These are phyloP conservation scores for Bipolaris oryzae DNA, from an alignment of 2,329 filamentous ascomycete species.

Conservation along the genomic window DNA sequence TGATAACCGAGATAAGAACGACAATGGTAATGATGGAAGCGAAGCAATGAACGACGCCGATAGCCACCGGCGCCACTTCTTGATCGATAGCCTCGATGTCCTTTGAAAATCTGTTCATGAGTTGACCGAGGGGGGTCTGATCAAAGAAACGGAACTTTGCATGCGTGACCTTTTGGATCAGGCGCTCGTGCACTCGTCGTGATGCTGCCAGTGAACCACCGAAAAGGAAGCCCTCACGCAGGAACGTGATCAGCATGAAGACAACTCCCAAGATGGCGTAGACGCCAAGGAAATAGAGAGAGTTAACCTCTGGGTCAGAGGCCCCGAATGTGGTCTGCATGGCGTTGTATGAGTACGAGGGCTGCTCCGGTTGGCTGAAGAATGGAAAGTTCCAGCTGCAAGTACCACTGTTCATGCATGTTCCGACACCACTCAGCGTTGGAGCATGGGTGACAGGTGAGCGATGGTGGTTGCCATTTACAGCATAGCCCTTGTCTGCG, in stretches of 20 bases:
- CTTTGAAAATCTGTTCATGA: slow-evolving; percentile 99
- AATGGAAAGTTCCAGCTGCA: slow-evolving; percentile 56
- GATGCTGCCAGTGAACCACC: slow-evolving; percentile 90
- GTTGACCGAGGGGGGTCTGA: slow-evolving; percentile 88
- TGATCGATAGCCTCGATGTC: slow-evolving; percentile 95
- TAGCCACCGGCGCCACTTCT: slow-evolving; percentile 90
- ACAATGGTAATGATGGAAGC: slow-evolving; percentile 82
- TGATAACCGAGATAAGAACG: slow-evolving; percentile 83
- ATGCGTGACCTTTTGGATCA: slow-evolving; percentile 80
- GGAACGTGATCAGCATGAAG: slow-evolving; percentile 80
- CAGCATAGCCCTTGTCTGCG: slow-evolving; percentile 53
- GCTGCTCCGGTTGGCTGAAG: slow-evolving; percentile 28
- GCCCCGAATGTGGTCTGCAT: slow-evolving; percentile 51
- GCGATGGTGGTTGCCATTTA: slow-evolving; percentile 40
- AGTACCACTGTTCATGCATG: slow-evolving; percentile 57
- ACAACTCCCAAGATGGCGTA: slow-evolving; percentile 80
- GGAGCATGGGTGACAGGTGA: slow-evolving; percentile 53
- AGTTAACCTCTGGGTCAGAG: slow-evolving; percentile 67
- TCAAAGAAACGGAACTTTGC: slow-evolving; percentile 99
- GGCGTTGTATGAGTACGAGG: slow-evolving; percentile 45
- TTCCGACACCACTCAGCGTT: slow-evolving; percentile 52
- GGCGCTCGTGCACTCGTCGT: slow-evolving; percentile 75
- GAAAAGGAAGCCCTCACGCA: slow-evolving; percentile 88
- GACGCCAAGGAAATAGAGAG: slow-evolving; percentile 80
- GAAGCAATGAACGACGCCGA: slow-evolving; percentile 71